Evolutionary conservation across 2,329 filamentous ascomycete species (phyloP), one percentile per base, ranked within the genome.

Genomic region (Gliomastix tumulicola): DNA sequence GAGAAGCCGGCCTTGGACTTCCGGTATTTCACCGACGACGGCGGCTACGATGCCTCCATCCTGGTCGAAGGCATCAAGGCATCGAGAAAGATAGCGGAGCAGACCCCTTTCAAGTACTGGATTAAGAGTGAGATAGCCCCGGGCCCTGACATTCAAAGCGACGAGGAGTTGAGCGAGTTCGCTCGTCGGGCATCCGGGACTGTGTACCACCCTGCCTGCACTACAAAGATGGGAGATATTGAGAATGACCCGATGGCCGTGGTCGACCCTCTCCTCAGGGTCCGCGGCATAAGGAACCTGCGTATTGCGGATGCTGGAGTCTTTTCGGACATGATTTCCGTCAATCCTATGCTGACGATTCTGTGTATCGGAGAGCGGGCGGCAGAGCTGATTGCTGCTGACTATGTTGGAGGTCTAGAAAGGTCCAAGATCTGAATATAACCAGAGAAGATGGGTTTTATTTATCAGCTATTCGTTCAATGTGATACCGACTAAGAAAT

Each of bases 271-370:
- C 68, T 82, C 53, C 62, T 94, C 43, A 82, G 76, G 63, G 68
- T 94, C 20, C 70, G 78, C 20, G 86, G 85, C 1, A 61, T 94
- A 44, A 76, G 79, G 65, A 78, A 76, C 20, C 62, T 94, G 39
- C 75, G 88, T 39, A 87, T 94, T 47, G 86, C 86, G 2, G 88
- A 94, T 58, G 88, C 88, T 0, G 86, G 88, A 50, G 76, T 94
- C 35, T 94, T 94, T 69, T 88, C 88, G 0, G 84, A 84, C 43
- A 94, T 94, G 78, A 73, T 84, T 32, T 84, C 76, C 37, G 83
- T 92, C 57, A 94, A 94, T 66, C 88, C 86, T 41, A 92, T 94
- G 88, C 66, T 94, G 53, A 95, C 88, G 2, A 88, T 94, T 6
- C 60, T 94, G 54, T 82, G 77, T 36, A 77, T 94, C 50, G 88